Percentiles rank a stretch among this genome's conserved stretches.
phyloP scores from a whole-genome alignment of 805 yeast species.

The Cyberlindnera meyerae region DNA sequence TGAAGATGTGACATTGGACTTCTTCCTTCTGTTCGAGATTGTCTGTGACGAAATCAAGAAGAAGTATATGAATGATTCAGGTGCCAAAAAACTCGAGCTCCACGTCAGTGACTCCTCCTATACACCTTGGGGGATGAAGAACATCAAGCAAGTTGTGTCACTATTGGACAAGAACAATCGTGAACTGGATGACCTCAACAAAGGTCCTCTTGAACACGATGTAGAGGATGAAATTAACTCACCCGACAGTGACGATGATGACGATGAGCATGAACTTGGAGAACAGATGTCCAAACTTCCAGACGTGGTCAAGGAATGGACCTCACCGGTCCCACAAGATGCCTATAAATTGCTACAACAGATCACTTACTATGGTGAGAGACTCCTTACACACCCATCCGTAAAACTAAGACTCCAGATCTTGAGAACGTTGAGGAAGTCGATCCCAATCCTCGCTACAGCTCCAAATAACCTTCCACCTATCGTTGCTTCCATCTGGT shows the following conservation, averaged over 20 bases:
- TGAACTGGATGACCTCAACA: constrained; percentile 26
- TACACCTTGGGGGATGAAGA: constrained; percentile 40
- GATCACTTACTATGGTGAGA: constrained; percentile 64
- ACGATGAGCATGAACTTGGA: constrained; percentile 15
- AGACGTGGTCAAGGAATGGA: constrained; percentile 47
- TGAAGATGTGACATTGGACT: constrained; percentile 61
- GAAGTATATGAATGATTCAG: constrained; percentile 30
- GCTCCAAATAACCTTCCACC: constrained; percentile 43
- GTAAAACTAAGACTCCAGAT: constrained; percentile 50
- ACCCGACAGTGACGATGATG: constrained; percentile 33
- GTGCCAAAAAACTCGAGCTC: constrained; percentile 12
- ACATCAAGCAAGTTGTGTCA: constrained; percentile 38
- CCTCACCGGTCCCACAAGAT: constrained; percentile 56
- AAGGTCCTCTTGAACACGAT: constrained; percentile 35
- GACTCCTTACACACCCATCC: constrained; percentile 65
- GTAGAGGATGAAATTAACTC: constrained; percentile 33
- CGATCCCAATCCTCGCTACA: constrained; percentile 52
- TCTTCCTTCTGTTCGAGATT: constrained; percentile 65
- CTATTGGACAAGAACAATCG: constrained; percentile 36
- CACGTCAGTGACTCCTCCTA: constrained; percentile 25
- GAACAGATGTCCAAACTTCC: constrained; percentile 16
- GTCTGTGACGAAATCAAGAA: constrained; percentile 44
- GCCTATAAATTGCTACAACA: constrained; percentile 56
- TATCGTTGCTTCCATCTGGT: constrained; percentile 49
- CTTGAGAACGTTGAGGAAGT: constrained; percentile 40